Conservation (phyloP, 2,329 filamentous ascomycete genomes). For the Conoideocrella luteorostrata region DNA sequence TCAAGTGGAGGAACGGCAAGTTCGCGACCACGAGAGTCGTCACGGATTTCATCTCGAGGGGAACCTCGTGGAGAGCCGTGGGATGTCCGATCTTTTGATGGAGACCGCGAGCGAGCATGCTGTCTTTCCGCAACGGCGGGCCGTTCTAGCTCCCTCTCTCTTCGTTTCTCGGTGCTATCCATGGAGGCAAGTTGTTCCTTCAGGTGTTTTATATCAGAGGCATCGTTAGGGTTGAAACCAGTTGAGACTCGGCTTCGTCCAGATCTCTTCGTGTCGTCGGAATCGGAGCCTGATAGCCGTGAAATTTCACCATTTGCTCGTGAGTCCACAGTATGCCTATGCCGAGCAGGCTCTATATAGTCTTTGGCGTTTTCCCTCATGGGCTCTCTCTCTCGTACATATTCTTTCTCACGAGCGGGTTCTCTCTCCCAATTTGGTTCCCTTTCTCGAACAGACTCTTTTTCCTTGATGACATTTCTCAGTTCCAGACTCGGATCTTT, state of each 20-base stretch:
- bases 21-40: conserved; percentile 38
- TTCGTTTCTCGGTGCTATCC: conserved; percentile 19
- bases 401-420: conserved; percentile 28
- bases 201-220: conserved; percentile 41
- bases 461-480: conserved; percentile 11
- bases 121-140: conserved; percentile 4
- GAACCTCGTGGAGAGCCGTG: conserved; percentile 10
- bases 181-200: conserved; percentile 45
- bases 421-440: conserved; percentile 12
- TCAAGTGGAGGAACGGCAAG: conserved; percentile 25
- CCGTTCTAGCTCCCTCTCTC: conserved; percentile 4
- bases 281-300: conserved; percentile 28
- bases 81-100: conserved; percentile 11
- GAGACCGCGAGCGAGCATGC: conserved; percentile 13
- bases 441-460: conserved; percentile 11
- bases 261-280: conserved; percentile 33
- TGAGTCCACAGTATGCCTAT: background rate
- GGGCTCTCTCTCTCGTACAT: conserved; percentile 24
- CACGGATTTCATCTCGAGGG: conserved; percentile 6
- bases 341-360: conserved; percentile 20
- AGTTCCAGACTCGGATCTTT: too few species aligned
- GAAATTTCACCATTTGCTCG: conserved; percentile 23
- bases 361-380: background rate
- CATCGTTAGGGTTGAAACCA: conserved; percentile 48
- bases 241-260: conserved; percentile 32